Conservation (phyloP, 768 basidiomycete species). For the Asterophora parasitica region DNA sequence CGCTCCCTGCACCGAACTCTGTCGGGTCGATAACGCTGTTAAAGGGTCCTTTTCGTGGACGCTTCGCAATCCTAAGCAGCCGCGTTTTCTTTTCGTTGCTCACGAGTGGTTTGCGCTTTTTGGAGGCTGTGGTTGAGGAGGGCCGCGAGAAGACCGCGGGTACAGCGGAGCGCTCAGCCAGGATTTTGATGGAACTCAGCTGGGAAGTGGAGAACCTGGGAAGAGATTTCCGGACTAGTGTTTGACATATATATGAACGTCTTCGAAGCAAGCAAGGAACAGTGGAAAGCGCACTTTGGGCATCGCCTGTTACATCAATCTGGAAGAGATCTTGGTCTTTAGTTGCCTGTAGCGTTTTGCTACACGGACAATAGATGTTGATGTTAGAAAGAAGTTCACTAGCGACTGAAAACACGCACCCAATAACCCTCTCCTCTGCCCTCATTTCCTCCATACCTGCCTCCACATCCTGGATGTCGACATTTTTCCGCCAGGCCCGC, state of each 20-base stretch:
- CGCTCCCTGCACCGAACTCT: conserved; percentile 63
- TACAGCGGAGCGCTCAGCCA: conserved; percentile 82
- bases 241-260: not conserved
- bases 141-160: conserved; percentile 73
- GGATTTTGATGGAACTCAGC: conserved; percentile 72
- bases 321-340: conserved; percentile 73
- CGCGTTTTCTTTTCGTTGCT: conserved; percentile 69
- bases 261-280: no score
- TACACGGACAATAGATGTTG: conserved; percentile 21
- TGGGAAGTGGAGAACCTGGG: conserved; percentile 50
- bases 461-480: conserved; percentile 79
- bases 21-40: conserved; percentile 66
- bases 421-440: conserved; percentile 75
- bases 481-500: conserved; percentile 89
- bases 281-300: conserved; percentile 44
- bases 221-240: conserved; percentile 52
- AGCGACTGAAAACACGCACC: conserved; percentile 41
- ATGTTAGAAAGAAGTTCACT: not conserved
- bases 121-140: conserved; percentile 19
- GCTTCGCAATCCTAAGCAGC: conserved; percentile 71
- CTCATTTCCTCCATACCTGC: conserved; percentile 68
- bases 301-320: conserved; percentile 77
- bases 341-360: conserved; percentile 60
- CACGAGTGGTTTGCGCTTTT: conserved; percentile 43
- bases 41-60: conserved; percentile 66